A percentile compares a stretch with the other conserved stretches of the same genome.
phyloP scores from a whole-genome alignment of 176 grass and related monocot genomes.

The Zea mays region Zm-B73-REFERENCE-NAM-5.0 NC_050100.1:122973001-122973500 shows the following conservation, averaged over 20 bases:
- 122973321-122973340: constrained; percentile 17
- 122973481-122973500: constrained; percentile 17
- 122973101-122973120: constrained; percentile 99
- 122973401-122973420: neutral
- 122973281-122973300: neutral
- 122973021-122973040: constrained; percentile 81
- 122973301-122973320: neutral
- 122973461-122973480: neutral
- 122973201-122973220: constrained; percentile 29
- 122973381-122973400: constrained; percentile 6
- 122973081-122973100: constrained; percentile 90
- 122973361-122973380: neutral
- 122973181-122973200: constrained; percentile 50
- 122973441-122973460: neutral
- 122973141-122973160: constrained; percentile 92
- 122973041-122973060: constrained; percentile 98
- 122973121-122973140: constrained; percentile 90
- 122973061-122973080: constrained; percentile 90
- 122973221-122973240: neutral
- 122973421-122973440: neutral
- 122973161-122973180: constrained; percentile 95
- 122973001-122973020: constrained; percentile 20
- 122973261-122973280: neutral
- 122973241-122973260: neutral
- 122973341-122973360: neutral